Base-by-base conservation (phyloP, 2,329 filamentous ascomycete species). In the Chrysosporium keratinophilum region DNA sequence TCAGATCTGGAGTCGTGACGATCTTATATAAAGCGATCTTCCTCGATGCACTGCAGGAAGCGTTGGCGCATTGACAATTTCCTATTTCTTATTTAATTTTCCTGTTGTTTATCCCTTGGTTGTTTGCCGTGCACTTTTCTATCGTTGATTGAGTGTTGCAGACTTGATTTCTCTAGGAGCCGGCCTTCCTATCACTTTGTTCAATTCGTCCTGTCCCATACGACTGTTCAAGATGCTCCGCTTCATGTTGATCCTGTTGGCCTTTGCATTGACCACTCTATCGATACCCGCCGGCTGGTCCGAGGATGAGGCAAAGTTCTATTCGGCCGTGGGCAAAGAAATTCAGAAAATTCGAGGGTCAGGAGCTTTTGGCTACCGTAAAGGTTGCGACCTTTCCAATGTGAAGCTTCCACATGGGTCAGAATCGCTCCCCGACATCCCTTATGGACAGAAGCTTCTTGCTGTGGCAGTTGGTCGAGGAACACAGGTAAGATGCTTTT, bases 401-500 rank as follows among this genome's bases (percentile, higher is more conserved):
- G 64, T 65, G 31, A 45, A 56, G 4, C 63, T 71, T 56, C 72
- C 72, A 4, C 58, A 67, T 75, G 80, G 76, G 59, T 74, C 81
- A 44, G 74, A 75, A 5, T 72, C 79, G 14, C 77, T 95, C 5
- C 82, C 85, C 12, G 59, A 75, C 6, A 81, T 82, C 12, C 71
- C 80, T 0, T 60, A 73, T 5, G 85, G 83, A 54, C 74, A 87
- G 31, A 73, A 66, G 2, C 76, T 94, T 49, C 78, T 81, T 65
- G 87, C 94, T 70, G 85, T 96, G 52, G 87, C 85, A 65, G 76
- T 96, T 58, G 91, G 91, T 63, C 84, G 88, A 43, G 91, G 91
- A 56, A 93, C 87, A 6, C 73, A 75, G 66, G 73, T 75, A 67
- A 58, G 67, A 45, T 19, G 28, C 10, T 9, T 11, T 12, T 14